Conservation (phyloP, 2,329 filamentous ascomycete genomes). For the Diplodia corticola region DNA sequence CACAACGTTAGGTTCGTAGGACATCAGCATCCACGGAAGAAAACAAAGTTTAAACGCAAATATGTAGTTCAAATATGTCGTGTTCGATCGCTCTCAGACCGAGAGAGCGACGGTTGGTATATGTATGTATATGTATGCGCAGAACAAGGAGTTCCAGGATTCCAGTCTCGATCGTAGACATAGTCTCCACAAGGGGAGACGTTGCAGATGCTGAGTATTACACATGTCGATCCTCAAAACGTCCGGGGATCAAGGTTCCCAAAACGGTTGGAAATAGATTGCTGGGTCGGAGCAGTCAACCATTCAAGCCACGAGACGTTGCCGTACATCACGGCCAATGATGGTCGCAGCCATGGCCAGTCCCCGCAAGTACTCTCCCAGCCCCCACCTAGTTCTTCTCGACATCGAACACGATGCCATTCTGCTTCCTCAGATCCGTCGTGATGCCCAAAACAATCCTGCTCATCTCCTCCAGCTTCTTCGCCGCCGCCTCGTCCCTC, state of each 20-base stretch:
- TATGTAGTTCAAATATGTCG: neutral
- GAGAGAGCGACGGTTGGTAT: neutral
- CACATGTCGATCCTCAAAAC: neutral
- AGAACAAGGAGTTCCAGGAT: neutral
- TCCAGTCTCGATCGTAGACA: neutral
- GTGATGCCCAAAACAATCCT: conserved; percentile 45
- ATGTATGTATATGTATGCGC: neutral
- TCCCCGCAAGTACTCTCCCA: neutral
- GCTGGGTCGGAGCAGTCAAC: neutral
- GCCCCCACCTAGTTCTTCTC: conserved; percentile 30
- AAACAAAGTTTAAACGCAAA: too few relatives aligned
- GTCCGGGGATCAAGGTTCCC: neutral
- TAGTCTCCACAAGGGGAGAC: neutral
- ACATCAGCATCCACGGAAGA: too few relatives aligned
- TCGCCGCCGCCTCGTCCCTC: conserved; percentile 40
- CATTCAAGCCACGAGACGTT: neutral
- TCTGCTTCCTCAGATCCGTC: conserved; percentile 46
- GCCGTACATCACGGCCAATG: neutral
- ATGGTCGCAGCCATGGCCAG: neutral
- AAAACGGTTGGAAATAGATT: neutral
- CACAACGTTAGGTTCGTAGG: too few relatives aligned
- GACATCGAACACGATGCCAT: conserved; percentile 46
- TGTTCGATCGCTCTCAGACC: neutral
- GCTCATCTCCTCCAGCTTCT: conserved; percentile 44
- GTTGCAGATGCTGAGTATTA: neutral